phyloP scores from a whole-genome alignment of 2,329 filamentous ascomycete species.

The Fusarium bactridioides region DNA sequence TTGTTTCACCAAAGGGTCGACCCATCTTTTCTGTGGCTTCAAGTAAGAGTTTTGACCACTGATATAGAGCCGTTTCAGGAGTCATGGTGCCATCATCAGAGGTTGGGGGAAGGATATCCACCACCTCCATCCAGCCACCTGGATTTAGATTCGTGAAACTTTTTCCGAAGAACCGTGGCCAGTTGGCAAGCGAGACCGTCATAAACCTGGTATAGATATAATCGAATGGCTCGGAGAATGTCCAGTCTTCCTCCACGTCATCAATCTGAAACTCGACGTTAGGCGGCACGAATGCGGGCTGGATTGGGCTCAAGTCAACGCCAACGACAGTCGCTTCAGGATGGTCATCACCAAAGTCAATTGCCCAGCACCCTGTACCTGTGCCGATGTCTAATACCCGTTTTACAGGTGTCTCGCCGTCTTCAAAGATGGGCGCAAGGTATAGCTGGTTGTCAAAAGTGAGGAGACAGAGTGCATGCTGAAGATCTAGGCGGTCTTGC shows the following conservation, averaged over 20 bases:
- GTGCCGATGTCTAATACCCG: constrained; percentile 40
- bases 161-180: constrained; percentile 30
- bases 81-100: constrained; percentile 13
- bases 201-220: constrained; percentile 37
- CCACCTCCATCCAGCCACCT: constrained; percentile 37
- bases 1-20: constrained; percentile 37
- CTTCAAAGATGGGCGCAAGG: constrained; percentile 18
- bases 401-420: not conserved
- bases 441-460: constrained; percentile 39
- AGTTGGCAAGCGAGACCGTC: constrained; percentile 28
- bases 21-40: constrained; percentile 40
- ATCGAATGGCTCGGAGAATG: constrained; percentile 32
- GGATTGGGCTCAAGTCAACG: constrained; percentile 33
- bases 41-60: constrained; percentile 36
- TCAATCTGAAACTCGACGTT: constrained; percentile 39
- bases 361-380: constrained; percentile 39
- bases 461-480: constrained; percentile 35
- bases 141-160: constrained; percentile 27
- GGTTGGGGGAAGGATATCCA: constrained; percentile 22
- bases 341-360: constrained; percentile 37
- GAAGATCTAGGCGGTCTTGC: constrained; percentile 31
- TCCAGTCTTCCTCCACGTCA: constrained; percentile 39
- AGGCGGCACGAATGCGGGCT: constrained; percentile 30
- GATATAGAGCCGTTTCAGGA: constrained; percentile 21
- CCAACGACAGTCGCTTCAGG: constrained; percentile 22